Evolutionary conservation across 371 early-diverging fungal species (phyloP), one percentile per base, ranked within the genome.

Genomic region (Capillidium rhysosporum): DNA sequence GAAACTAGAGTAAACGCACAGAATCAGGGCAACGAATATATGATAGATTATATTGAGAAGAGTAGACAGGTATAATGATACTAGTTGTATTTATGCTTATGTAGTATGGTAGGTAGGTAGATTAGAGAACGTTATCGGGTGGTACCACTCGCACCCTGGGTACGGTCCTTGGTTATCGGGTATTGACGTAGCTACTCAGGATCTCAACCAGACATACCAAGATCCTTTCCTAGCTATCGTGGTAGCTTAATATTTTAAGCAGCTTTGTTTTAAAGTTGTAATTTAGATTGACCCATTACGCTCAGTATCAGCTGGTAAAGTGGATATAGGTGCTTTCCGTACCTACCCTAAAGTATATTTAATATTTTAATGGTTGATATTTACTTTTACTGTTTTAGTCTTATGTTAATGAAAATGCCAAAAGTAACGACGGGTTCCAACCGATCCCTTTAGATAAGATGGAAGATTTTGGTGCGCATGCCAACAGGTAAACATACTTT

Each of bases 91-190:
- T 29, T 28, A 31, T 20, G 12, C 4, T n/a, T 30, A 10, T 46
- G n/a, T 40, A 23, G 4, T 4, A 23, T 31, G 20, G 29, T 64
- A 86, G 81, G 84, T 88, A n/a, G 94, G 92, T 4, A 75, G 93
- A 31, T 61, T 83, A 4, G 98, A 97, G 61, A 89, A 94, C 62
- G 89, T 77, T 1, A 76, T 95, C 61, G 98, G 98, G 1, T 97
- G 98, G 98, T 97, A 97, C 70, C 98, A 97, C 64, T 84, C 84
- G 40, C 98, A 97, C 69, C 98, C 98, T 18, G 98, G 98, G 14
- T 97, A 95, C 61, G 95, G 96, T 1, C 95, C 96, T 68, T 97
- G 98, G 98, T 73, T 97, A 51, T 94, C 95, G 5, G 96, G 98
- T 24, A 95, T 97, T 62, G 98, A 97, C 62, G 95, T 95, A 24